Conservation (phyloP, 2,329 filamentous ascomycete species). For the Colletotrichum liaoningense region DNA sequence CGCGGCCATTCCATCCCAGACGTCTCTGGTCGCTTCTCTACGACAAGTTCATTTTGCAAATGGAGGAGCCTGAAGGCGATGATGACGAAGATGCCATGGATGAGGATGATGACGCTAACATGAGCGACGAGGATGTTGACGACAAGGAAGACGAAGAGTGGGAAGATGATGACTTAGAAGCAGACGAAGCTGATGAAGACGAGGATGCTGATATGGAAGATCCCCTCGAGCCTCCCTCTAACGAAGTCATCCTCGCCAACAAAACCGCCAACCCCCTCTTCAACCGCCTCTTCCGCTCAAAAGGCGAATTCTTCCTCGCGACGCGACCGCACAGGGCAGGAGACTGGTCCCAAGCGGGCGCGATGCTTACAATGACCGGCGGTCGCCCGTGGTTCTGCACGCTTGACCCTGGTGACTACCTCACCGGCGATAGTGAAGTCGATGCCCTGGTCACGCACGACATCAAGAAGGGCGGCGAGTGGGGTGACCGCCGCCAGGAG, state of each 20-base stretch:
- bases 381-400: slow-evolving; percentile 71
- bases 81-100: slow-evolving; percentile 27
- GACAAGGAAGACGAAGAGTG: slow-evolving; percentile 36
- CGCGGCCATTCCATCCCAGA: slow-evolving; percentile 64
- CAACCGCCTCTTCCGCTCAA: slow-evolving; percentile 69
- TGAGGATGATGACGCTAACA: slow-evolving; percentile 44
- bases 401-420: slow-evolving; percentile 62
- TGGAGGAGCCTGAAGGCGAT: slow-evolving; percentile 53
- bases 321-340: slow-evolving; percentile 66
- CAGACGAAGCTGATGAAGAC: slow-evolving; percentile 40
- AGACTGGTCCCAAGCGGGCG: slow-evolving; percentile 73
- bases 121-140: slow-evolving; percentile 42
- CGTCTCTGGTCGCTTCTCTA: slow-evolving; percentile 58
- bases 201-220: slow-evolving; percentile 40
- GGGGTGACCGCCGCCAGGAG: slow-evolving; percentile 79
- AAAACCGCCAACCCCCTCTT: slow-evolving; percentile 67
- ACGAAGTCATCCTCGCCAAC: slow-evolving; percentile 61
- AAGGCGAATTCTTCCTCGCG: slow-evolving; percentile 71
- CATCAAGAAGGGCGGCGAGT: slow-evolving; percentile 66
- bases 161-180: slow-evolving; percentile 44
- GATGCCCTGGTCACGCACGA: slow-evolving; percentile 62
- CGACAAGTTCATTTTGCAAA: slow-evolving; percentile 63
- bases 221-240: slow-evolving; percentile 47
- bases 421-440: slow-evolving; percentile 58
- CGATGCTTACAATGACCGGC: slow-evolving; percentile 70